phyloP scores from a whole-genome alignment of 2,329 filamentous ascomycete genomes.

The Colletotrichum sansevieriae region DNA sequence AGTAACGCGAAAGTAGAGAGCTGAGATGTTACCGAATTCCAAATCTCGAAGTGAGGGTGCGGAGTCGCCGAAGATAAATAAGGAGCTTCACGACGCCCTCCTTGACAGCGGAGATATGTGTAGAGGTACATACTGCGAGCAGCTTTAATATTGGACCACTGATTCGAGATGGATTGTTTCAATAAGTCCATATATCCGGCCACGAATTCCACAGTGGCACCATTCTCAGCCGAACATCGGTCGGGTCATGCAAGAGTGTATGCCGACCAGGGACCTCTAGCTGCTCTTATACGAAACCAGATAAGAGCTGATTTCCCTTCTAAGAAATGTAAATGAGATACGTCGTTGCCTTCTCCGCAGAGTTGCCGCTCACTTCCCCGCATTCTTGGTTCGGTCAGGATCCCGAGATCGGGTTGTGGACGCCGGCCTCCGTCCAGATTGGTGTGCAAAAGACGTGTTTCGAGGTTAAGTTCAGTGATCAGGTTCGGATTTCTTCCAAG shows the following conservation, averaged over 20 bases:
- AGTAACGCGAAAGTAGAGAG: not conserved
- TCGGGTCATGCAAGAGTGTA: no score
- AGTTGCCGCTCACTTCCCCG: not conserved
- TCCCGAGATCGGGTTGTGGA: no score
- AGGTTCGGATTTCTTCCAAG: no score
- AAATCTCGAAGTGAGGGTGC: not conserved
- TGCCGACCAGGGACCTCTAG: not conserved
- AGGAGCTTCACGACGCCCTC: not conserved
- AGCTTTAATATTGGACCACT: no score
- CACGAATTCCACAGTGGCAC: not conserved
- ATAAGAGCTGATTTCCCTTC: not conserved
- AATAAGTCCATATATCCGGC: no score
- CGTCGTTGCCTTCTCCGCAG: not conserved
- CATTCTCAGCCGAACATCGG: conserved; percentile 2
- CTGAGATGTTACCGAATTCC: not conserved
- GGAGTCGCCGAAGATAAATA: not conserved
- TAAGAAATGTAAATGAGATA: not conserved
- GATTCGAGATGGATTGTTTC: not conserved
- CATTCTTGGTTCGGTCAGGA: not conserved
- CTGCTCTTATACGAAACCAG: not conserved
- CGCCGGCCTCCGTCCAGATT: no score
- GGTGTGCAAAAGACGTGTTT: no score
- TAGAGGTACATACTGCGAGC: not conserved
- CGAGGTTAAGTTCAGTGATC: no score
- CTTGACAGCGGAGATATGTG: not conserved